phyloP scores from a whole-genome alignment of 2,329 filamentous ascomycete genomes.

The Dryadomyces quercus-mongolicae region DNA sequence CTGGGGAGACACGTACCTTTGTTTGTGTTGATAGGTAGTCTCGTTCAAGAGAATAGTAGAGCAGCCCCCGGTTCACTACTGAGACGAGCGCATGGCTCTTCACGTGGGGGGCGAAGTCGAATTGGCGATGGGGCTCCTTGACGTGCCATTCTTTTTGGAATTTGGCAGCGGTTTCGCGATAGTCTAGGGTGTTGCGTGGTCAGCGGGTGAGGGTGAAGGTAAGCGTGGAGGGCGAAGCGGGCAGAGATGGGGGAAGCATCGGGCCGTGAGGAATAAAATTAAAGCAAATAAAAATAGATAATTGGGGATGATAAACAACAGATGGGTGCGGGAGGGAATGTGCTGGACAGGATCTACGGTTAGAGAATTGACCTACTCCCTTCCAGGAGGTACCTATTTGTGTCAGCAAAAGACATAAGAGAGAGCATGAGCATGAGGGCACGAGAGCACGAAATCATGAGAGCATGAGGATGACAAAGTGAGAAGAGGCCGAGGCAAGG shows the following conservation, averaged over 20 bases:
- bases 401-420: neutral
- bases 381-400: constrained; percentile 45
- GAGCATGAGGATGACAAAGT: neutral
- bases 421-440: too few relatives aligned
- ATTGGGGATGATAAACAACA: neutral
- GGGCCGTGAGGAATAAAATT: neutral
- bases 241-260: neutral
- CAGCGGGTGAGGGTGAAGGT: too few relatives aligned
- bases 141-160: constrained; percentile 59
- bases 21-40: constrained; percentile 30
- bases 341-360: constrained; percentile 6
- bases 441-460: neutral
- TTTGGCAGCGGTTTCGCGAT: constrained; percentile 54
- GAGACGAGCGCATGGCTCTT: constrained; percentile 52
- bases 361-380: constrained; percentile 37
- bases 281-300: neutral
- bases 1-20: constrained; percentile 27
- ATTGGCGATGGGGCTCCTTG: constrained; percentile 47
- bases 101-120: constrained; percentile 53
- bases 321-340: constrained; percentile 3
- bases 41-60: constrained; percentile 48
- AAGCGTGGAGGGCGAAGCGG: neutral
- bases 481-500: constrained; percentile 3
- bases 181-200: constrained; percentile 32
- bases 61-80: constrained; percentile 50